Conservation (phyloP, 192 early-diverging fungal genomes). For the Physocladia obscura region DNA sequence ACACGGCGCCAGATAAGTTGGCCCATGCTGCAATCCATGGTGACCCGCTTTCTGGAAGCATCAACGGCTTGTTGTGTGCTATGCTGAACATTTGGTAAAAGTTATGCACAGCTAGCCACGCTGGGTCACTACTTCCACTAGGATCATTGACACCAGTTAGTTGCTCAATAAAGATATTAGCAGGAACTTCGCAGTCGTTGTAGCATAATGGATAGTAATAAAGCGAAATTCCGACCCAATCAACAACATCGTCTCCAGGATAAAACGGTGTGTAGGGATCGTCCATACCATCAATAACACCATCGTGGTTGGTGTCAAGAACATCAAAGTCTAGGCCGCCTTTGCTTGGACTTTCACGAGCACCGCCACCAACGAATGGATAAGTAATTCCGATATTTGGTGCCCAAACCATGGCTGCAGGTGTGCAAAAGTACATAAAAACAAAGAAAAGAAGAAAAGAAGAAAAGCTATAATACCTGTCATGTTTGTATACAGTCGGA, state of each 20-base stretch:
- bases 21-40: background rate
- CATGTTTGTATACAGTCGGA: constrained; percentile 42
- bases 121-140: background rate
- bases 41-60: constrained; percentile 37
- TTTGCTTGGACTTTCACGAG: background rate
- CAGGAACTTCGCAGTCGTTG: constrained; percentile 20
- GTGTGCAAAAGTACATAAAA: background rate
- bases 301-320: constrained; percentile 43
- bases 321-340: constrained; percentile 26
- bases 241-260: constrained; percentile 45
- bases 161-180: background rate
- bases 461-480: too few relatives aligned
- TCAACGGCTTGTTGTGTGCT: constrained; percentile 40
- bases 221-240: constrained; percentile 48
- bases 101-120: constrained; percentile 26
- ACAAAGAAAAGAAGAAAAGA: too few relatives aligned
- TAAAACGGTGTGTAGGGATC: constrained; percentile 47
- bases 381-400: constrained; percentile 51
- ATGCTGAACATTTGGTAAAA: constrained; percentile 49
- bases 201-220: constrained; percentile 35
- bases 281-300: constrained; percentile 30
- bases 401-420: constrained; percentile 47
- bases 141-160: constrained; percentile 9
- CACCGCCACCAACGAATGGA: constrained; percentile 35
- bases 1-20: background rate